Conservation (phyloP, 768 basidiomycete species). For the Leucocoprinus leucothites region DNA sequence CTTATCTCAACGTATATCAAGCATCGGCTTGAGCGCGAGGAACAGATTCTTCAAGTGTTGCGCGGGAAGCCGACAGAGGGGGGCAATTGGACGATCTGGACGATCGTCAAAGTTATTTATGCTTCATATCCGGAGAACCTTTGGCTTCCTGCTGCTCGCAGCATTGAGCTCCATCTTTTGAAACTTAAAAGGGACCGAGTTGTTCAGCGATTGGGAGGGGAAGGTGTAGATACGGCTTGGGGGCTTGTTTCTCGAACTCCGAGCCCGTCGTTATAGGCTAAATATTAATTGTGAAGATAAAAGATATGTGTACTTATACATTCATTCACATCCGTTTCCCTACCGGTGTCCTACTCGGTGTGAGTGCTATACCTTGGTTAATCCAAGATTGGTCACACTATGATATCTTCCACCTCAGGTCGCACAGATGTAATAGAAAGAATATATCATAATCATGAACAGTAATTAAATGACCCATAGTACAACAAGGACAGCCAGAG, state of each 20-base stretch:
- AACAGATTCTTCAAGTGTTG: conserved; percentile 63
- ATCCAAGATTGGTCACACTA: no score
- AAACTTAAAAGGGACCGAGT: conserved; percentile 69
- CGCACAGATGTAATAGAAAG: background rate
- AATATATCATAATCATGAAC: conserved; percentile 2
- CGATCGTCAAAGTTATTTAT: conserved; percentile 65
- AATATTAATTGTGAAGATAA: no score
- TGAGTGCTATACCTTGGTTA: no score
- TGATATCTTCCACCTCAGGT: no score
- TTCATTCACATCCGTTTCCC: no score
- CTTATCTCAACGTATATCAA: conserved; percentile 70
- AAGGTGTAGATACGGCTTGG: conserved; percentile 52
- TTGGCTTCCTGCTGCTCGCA: conserved; percentile 69
- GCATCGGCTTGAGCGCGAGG: conserved; percentile 80
- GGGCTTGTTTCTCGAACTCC: conserved; percentile 20
- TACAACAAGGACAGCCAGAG: background rate
- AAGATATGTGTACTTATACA: no score
- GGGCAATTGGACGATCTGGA: conserved; percentile 58
- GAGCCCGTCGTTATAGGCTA: conserved; percentile 16
- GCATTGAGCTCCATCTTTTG: conserved; percentile 65
- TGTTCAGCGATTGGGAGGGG: conserved; percentile 49
- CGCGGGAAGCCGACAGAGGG: conserved; percentile 28
- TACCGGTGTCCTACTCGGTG: no score
- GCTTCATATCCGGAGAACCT: conserved; percentile 66
- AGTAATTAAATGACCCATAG: background rate